Evolutionary conservation across 371 early-diverging fungal genomes (phyloP), one percentile per base, ranked within the genome.

Genomic region (Mortierella sp.): DNA sequence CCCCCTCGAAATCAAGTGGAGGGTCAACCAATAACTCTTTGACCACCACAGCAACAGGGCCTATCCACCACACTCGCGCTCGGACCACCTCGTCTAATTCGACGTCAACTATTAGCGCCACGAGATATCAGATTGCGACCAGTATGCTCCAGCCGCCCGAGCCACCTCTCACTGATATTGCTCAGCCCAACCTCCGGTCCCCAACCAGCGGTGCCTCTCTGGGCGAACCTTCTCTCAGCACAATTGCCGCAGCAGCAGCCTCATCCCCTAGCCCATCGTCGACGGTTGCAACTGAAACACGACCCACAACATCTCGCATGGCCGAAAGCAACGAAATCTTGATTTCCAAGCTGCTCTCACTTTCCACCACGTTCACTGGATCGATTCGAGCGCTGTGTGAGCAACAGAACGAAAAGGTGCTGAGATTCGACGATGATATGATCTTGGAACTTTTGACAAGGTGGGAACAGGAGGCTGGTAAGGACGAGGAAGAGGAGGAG

Each of bases 11-110:
- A 78, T 75, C 79, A 19, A 77, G 77, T 31, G 75, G 78, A 11
- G 60, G 72, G 10, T 68, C 68, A 34, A 68, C 68, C 38, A 68
- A 21, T 24, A 68, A 68, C 68, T 68, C 68, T 68, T 9, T 42
- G 68, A 42, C 38, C 21, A 79, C 85, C 4, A 76, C 54, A 3
- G 72, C 81, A 0, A 42, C 74, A 1, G 74, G 72, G 9, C 82
- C 85, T 5, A 58, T 72, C 28, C 78, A 55, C 44, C 78, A 55
- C 50, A 72, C 82, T 38, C 87, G 87, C 71, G 79, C 80, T 73
- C 82, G 87, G 82, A 86, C 87, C 78, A 82, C 80, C 8, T 86
- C 86, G 4, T 72, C 82, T 9, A 86, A 80, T 60, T 86, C 87
- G 6, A 78, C 75, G 0, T 82, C 87, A 2, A 82, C 87, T 1